Percentiles rank a stretch among this genome's conserved stretches.
These are phyloP conservation scores for Pythium volutum DNA, from an alignment of 352 stramenopile genomes.

Conservation along the genomic window DNA sequence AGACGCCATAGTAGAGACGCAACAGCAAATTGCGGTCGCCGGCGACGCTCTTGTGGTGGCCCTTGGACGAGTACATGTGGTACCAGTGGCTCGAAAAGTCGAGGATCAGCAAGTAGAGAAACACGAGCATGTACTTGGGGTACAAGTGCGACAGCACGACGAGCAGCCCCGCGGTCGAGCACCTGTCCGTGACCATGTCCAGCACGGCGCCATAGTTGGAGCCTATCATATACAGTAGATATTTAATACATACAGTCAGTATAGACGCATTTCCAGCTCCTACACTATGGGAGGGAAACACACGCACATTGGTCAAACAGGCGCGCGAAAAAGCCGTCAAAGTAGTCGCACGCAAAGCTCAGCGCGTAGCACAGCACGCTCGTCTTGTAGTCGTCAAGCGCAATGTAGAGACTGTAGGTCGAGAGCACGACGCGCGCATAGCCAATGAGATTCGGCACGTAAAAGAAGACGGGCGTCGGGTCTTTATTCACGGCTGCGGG, in stretches of 20 bases:
- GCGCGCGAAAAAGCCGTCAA: conserved; percentile 96
- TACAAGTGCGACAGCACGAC: conserved; percentile 94
- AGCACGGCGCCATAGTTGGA: conserved; percentile 94
- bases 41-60: conserved; percentile 95
- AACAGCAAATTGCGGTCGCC: conserved; percentile 93
- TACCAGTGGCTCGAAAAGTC: conserved; percentile 98
- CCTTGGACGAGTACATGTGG: conserved; percentile 95
- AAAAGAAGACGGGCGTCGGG: conserved; percentile 90
- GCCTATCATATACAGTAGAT: conserved; percentile 31
- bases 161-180: conserved; percentile 94
- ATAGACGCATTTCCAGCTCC: background rate
- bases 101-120: conserved; percentile 91
- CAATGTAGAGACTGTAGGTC: conserved; percentile 82
- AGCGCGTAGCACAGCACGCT: conserved; percentile 90
- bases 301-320: conserved; percentile 94
- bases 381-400: conserved; percentile 65
- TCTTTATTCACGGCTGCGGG: conserved; percentile 5
- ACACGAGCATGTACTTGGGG: conserved; percentile 69
- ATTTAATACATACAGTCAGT: background rate
- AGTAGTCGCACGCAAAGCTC: conserved; percentile 97
- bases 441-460: conserved; percentile 96
- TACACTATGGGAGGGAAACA: background rate
- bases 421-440: conserved; percentile 91
- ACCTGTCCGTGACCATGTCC: conserved; percentile 98
- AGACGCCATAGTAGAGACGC: conserved; percentile 91